phyloP scores from a whole-genome alignment of 805 yeast species.

The Starmerella gropengiesseri region DNA sequence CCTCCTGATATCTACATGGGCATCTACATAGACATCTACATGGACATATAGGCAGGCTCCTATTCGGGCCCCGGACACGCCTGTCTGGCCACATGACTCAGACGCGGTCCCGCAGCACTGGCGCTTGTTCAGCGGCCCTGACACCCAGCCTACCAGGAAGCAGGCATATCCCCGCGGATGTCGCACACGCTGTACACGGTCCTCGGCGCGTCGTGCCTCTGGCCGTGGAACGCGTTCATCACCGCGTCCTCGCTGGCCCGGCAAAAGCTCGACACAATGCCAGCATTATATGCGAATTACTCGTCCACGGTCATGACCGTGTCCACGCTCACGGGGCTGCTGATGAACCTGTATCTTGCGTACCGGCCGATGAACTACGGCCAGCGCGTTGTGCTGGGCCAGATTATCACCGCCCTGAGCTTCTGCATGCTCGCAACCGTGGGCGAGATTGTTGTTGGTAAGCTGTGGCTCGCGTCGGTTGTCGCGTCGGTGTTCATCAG shows the following conservation, averaged over 20 bases:
- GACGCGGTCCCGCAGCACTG: no score
- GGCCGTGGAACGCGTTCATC: constrained; percentile 96
- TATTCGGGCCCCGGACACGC: no score
- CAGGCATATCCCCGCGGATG: not conserved
- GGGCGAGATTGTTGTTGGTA: constrained; percentile 4
- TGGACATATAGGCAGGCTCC: no score
- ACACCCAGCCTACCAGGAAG: no score
- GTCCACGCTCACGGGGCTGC: constrained; percentile 58
- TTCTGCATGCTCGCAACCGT: constrained; percentile 47
- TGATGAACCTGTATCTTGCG: constrained; percentile 51
- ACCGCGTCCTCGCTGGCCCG: constrained; percentile 76
- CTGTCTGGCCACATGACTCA: not conserved
- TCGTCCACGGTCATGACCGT: constrained; percentile 82
- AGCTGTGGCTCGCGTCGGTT: constrained; percentile 29
- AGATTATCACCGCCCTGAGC: constrained; percentile 43
- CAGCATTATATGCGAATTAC: constrained; percentile 39
- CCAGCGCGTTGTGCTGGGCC: constrained; percentile 50
- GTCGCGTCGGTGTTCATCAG: constrained; percentile 56
- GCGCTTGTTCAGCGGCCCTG: no score
- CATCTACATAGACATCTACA: no score
- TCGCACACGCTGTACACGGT: constrained; percentile 35
- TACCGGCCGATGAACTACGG: constrained; percentile 54
- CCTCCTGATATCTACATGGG: no score
- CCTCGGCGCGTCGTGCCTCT: constrained; percentile 68
- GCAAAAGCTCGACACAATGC: constrained; percentile 41